These are phyloP conservation scores for Hymenoscyphus infarciens DNA, from an alignment of 2,329 filamentous ascomycete species.

Conservation along the genomic window DNA sequence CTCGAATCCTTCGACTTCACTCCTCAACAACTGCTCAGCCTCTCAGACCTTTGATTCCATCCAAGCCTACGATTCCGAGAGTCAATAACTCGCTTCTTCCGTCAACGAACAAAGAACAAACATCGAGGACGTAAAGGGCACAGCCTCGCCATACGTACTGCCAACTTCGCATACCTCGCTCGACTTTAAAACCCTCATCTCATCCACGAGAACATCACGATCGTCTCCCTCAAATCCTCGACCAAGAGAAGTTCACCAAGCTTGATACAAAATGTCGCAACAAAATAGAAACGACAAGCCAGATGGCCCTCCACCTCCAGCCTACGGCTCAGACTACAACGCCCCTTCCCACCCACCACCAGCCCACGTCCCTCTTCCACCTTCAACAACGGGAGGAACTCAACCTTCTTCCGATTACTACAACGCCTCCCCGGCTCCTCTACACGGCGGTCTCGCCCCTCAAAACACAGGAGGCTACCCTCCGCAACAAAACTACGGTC, in stretches of 20 bases:
- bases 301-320: slow-evolving; percentile 25
- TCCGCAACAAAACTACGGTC: slow-evolving; percentile 11
- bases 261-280: neutral
- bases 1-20: too few relatives aligned
- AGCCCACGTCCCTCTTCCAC: slow-evolving; percentile 19
- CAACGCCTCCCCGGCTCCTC: slow-evolving; percentile 18
- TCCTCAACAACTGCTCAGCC: too few relatives aligned
- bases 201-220: neutral
- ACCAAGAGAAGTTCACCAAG: neutral
- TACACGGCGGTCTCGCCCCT: slow-evolving; percentile 14
- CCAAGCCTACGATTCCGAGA: too few relatives aligned
- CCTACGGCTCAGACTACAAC: slow-evolving; percentile 22
- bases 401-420: slow-evolving; percentile 21
- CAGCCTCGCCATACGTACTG: too few relatives aligned
- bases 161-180: too few relatives aligned
- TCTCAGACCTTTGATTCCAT: too few relatives aligned
- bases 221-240: neutral
- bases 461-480: slow-evolving; percentile 12
- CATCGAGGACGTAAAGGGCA: too few relatives aligned
- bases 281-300: slow-evolving; percentile 20
- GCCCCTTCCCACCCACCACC: slow-evolving; percentile 18
- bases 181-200: too few relatives aligned
- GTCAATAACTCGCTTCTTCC: too few relatives aligned
- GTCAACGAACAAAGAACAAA: too few relatives aligned
- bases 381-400: slow-evolving; percentile 14